These are phyloP conservation scores for Neurospora sp. DNA, from an alignment of 495 filamentous ascomycete genomes.

Conservation along the genomic window DNA sequence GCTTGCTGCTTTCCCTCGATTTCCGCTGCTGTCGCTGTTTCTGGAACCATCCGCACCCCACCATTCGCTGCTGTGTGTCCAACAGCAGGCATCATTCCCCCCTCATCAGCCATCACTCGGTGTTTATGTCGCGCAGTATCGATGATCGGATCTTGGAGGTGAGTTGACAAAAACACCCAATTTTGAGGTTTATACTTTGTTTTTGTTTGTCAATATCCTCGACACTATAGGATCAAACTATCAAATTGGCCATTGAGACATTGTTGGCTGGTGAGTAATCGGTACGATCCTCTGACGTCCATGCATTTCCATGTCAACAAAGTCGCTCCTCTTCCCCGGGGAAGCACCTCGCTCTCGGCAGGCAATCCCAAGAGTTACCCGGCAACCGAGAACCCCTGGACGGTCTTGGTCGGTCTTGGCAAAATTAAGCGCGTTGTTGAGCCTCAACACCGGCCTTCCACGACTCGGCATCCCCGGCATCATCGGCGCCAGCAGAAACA, in stretches of 20 bases:
- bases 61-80: background rate
- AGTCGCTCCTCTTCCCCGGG: background rate
- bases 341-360: background rate
- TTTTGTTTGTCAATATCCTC: background rate
- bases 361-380: background rate
- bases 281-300: background rate
- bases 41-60: slow-evolving; percentile 26
- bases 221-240: background rate
- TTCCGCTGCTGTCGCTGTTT: slow-evolving; percentile 10
- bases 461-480: background rate
- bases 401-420: background rate
- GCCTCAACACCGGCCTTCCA: background rate
- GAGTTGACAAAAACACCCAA: background rate
- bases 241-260: background rate
- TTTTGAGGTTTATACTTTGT: background rate
- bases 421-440: no score
- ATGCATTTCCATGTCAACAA: background rate
- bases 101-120: background rate
- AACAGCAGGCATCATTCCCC: background rate
- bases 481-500: background rate
- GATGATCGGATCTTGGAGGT: background rate
- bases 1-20: slow-evolving; percentile 1
- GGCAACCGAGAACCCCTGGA: background rate
- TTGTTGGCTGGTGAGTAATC: background rate
- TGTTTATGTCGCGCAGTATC: background rate